Evolutionary conservation across 495 filamentous ascomycete genomes (phyloP).

Genomic region (Hypoxylon cercidicola): DNA sequence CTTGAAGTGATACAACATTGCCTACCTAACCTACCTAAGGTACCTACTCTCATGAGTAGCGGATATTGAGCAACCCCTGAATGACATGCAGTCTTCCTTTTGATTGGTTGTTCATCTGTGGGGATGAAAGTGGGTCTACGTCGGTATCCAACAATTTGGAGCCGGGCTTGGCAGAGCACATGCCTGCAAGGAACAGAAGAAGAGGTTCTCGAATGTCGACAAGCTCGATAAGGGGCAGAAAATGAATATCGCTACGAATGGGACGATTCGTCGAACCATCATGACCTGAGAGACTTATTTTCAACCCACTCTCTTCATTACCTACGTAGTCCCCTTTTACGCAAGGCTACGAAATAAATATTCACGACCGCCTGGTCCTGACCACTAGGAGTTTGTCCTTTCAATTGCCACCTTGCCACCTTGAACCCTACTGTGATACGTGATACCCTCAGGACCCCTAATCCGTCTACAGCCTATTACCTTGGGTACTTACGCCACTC

Average conservation of each 20-base stretch:
- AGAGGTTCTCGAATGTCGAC: slow-evolving; percentile 7
- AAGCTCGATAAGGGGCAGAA: slow-evolving; percentile 32
- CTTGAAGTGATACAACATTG: too few species aligned
- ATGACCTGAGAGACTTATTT: slow-evolving; percentile 38
- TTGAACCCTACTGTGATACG: slow-evolving; percentile 1
- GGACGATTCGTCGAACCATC: slow-evolving; percentile 43
- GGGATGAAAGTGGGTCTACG: slow-evolving; percentile 1
- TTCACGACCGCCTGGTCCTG: slow-evolving; percentile 1
- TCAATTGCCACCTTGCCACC: too few species aligned
- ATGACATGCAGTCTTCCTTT: too few species aligned
- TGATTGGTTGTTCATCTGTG: slow-evolving; percentile 25
- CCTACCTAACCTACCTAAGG: too few species aligned
- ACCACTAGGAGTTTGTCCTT: neutral
- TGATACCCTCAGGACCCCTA: slow-evolving; percentile 8
- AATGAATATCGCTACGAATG: slow-evolving; percentile 37
- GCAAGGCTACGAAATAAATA: slow-evolving; percentile 28
- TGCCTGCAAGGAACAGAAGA: slow-evolving; percentile 27
- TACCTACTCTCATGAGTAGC: too few species aligned
- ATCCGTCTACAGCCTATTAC: neutral
- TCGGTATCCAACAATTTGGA: slow-evolving; percentile 18
- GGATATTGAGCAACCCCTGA: too few species aligned
- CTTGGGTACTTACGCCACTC: neutral
- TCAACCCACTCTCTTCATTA: neutral
- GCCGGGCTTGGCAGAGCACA: slow-evolving; percentile 30
- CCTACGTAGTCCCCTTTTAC: slow-evolving; percentile 11